A percentile compares a stretch with the other conserved stretches of the same genome.
Conservation (phyloP, 805 yeast species). For the Saturnispora diversa region DNA sequence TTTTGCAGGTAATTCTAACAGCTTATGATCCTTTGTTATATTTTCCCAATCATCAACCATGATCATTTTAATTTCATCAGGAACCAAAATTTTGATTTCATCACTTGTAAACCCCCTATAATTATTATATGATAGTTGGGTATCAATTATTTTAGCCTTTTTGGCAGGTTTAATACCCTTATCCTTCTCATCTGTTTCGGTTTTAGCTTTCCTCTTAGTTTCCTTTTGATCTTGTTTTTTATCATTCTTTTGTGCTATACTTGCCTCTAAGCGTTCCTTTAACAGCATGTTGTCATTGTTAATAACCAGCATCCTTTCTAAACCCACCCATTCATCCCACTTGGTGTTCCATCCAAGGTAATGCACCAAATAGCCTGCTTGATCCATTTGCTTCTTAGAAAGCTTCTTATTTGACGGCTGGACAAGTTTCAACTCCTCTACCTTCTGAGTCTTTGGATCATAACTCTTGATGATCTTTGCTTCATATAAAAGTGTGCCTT, state of each 20-base stretch:
- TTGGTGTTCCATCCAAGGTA: constrained; percentile 93
- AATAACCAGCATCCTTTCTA: constrained; percentile 56
- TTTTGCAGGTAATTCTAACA: constrained; percentile 55
- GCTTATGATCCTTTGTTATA: constrained; percentile 70
- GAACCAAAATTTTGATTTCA: constrained; percentile 52
- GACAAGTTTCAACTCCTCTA: constrained; percentile 35
- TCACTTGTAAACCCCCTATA: constrained; percentile 13
- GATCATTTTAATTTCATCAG: constrained; percentile 57
- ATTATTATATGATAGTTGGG: background rate
- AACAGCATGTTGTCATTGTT: constrained; percentile 59
- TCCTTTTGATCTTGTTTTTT: constrained; percentile 5
- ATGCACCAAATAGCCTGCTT: constrained; percentile 54
- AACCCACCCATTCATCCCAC: constrained; percentile 95
- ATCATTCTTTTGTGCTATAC: constrained; percentile 30
- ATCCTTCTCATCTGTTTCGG: background rate
- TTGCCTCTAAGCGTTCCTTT: constrained; percentile 56
- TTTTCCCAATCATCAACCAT: constrained; percentile 92
- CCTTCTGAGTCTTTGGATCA: constrained; percentile 40
- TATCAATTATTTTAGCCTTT: background rate
- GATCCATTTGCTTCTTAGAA: constrained; percentile 15
- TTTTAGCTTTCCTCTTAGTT: background rate
- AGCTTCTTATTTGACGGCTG: constrained; percentile 21
- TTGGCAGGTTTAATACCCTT: too few species aligned
- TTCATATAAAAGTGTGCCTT: constrained; percentile 85
- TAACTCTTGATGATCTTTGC: constrained; percentile 68